Evolutionary conservation across 495 filamentous ascomycete genomes (phyloP).

Genomic region (Jackrogersella minutella): DNA sequence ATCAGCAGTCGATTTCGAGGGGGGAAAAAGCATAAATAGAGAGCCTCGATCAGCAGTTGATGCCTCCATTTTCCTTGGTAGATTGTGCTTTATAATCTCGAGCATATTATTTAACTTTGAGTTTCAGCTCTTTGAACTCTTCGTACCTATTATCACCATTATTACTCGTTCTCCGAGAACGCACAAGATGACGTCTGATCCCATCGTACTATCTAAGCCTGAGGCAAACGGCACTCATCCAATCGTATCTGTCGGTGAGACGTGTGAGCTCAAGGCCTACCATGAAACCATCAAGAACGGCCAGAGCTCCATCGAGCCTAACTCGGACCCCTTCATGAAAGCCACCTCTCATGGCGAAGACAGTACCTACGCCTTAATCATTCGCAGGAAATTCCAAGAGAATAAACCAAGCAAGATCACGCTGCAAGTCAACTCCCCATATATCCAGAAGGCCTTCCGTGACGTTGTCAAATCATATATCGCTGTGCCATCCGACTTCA

Average conservation of each 20-base stretch:
- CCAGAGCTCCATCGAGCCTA: slow-evolving; percentile 4
- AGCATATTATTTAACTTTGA: too few relatives aligned
- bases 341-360: slow-evolving; percentile 24
- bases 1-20: too few relatives aligned
- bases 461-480: slow-evolving; percentile 52
- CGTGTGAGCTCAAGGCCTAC: slow-evolving; percentile 44
- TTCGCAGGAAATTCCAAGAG: slow-evolving; percentile 42
- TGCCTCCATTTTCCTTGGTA: too few relatives aligned
- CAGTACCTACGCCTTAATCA: slow-evolving; percentile 47
- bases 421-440: slow-evolving; percentile 55
- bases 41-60: too few relatives aligned
- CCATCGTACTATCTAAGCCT: not conserved
- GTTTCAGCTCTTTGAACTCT: not conserved
- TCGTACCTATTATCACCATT: not conserved
- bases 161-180: not conserved
- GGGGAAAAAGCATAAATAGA: too few relatives aligned
- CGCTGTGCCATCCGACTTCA: slow-evolving; percentile 46
- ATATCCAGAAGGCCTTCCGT: slow-evolving; percentile 48
- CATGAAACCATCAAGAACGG: slow-evolving; percentile 38
- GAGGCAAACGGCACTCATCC: not conserved
- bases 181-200: not conserved
- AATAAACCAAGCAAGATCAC: slow-evolving; percentile 42
- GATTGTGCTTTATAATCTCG: too few relatives aligned
- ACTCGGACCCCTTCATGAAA: slow-evolving; percentile 32
- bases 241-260: slow-evolving; percentile 11